These are phyloP conservation scores for Yarrowia hollandica DNA, from an alignment of 805 yeast species.

Conservation along the genomic window DNA sequence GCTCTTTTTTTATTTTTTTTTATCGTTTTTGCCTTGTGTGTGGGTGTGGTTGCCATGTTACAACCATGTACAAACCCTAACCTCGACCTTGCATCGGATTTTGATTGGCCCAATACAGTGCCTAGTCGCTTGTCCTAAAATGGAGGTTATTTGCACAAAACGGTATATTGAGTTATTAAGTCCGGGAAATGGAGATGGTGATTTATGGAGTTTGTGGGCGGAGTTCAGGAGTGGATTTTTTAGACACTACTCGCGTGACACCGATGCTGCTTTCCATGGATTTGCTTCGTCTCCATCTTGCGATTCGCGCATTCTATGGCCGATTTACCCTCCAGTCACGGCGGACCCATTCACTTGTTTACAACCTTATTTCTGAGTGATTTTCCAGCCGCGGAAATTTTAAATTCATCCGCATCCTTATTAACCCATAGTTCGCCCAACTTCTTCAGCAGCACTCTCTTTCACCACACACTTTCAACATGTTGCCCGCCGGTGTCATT, in stretches of 20 bases:
- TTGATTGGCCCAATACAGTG: conserved; percentile 26
- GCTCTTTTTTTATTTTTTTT: not conserved
- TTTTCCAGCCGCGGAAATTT: conserved; percentile 27
- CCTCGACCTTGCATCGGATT: not conserved
- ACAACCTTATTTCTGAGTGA: conserved; percentile 29
- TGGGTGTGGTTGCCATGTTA: conserved; percentile 4
- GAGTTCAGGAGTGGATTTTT: too few species aligned
- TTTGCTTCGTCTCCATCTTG: too few species aligned
- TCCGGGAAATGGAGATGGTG: conserved; percentile 4
- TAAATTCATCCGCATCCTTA: conserved; percentile 25
- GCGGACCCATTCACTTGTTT: conserved; percentile 11
- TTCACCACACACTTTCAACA: conserved; percentile 37
- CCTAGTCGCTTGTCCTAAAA: conserved; percentile 27
- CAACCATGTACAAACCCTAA: not conserved
- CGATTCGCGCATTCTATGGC: not conserved
- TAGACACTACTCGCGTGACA: too few species aligned
- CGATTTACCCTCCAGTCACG: not conserved
- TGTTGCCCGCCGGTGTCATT: conserved; percentile 76
- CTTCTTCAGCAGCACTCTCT: conserved; percentile 17
- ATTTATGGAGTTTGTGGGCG: too few species aligned
- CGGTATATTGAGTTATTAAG: conserved; percentile 24
- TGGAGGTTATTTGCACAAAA: conserved; percentile 23
- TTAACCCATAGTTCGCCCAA: conserved; percentile 29
- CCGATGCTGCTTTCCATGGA: too few species aligned
- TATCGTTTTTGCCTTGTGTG: too few species aligned